These are phyloP conservation scores for Colletotrichum lentis DNA, from an alignment of 2,329 filamentous ascomycete species.

Conservation along the genomic window DNA sequence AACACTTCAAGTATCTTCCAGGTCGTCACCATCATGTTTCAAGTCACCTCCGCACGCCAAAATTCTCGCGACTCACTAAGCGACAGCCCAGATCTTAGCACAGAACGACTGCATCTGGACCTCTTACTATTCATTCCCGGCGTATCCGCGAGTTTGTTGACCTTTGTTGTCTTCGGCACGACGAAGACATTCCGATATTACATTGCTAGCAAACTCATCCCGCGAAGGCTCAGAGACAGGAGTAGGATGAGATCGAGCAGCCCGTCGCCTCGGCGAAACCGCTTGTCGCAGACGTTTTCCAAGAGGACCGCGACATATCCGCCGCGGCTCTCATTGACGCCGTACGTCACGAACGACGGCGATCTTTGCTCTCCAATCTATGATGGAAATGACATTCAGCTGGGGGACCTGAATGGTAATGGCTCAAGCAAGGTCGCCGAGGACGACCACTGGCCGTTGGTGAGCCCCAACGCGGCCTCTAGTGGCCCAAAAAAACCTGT, in stretches of 20 bases:
- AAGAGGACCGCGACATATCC: conserved; percentile 6
- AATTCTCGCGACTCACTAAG: conserved; percentile 45
- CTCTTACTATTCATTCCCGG: conserved; percentile 43
- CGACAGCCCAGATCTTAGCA: conserved; percentile 47
- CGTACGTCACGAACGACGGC: conserved; percentile 10
- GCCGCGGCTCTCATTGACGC: conserved; percentile 24
- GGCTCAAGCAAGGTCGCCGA: conserved; percentile 15
- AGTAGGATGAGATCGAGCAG: not conserved
- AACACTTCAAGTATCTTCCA: conserved; percentile 47
- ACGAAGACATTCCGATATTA: conserved; percentile 41
- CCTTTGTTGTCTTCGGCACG: conserved; percentile 43
- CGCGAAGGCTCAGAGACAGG: conserved; percentile 19
- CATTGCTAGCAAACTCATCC: conserved; percentile 38
- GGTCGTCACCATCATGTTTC: conserved; percentile 50
- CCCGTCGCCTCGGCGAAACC: not conserved
- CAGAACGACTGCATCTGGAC: conserved; percentile 36
- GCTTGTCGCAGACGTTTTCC: conserved; percentile 2
- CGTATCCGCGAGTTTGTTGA: conserved; percentile 40
- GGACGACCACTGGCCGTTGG: conserved; percentile 24
- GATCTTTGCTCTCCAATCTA: conserved; percentile 12
- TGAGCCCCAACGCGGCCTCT: not conserved
- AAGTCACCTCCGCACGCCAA: conserved; percentile 45
- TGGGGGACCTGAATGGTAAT: conserved; percentile 21
- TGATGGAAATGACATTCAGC: conserved; percentile 12
- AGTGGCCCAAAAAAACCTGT: conserved; percentile 13